Evolutionary conservation across 306 rosid species (phyloP).

Genomic region (Luffa acutangula): DNA sequence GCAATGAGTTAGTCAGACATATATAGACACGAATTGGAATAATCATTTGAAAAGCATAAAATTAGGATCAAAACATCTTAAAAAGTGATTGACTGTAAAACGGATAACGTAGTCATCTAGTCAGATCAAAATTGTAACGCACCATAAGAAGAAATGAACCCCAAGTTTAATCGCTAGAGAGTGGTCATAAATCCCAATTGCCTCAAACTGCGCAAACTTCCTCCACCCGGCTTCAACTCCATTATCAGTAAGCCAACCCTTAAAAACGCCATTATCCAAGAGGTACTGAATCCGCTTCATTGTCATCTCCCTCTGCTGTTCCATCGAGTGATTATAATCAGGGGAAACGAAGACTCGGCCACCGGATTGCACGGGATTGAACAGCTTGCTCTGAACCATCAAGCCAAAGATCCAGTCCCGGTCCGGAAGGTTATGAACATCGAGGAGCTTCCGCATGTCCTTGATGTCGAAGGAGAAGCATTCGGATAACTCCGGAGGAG

Average conservation of each 20-base stretch:
- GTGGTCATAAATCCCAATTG: slow-evolving; percentile 59
- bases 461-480: slow-evolving; percentile 22
- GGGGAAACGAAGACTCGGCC: slow-evolving; percentile 54
- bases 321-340: slow-evolving; percentile 74
- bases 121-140: not conserved
- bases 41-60: not conserved
- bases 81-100: not conserved
- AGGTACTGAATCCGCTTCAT: slow-evolving; percentile 62
- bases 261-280: slow-evolving; percentile 46
- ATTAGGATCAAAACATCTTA: not conserved
- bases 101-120: not conserved
- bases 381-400: slow-evolving; percentile 51
- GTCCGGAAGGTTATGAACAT: slow-evolving; percentile 55
- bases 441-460: slow-evolving; percentile 59
- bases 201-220: slow-evolving; percentile 50
- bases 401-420: slow-evolving; percentile 67
- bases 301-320: slow-evolving; percentile 72
- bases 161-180: slow-evolving; percentile 77
- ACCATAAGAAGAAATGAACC: slow-evolving; percentile 71
- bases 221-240: slow-evolving; percentile 43
- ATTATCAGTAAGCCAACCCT: slow-evolving; percentile 55
- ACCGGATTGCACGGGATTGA: slow-evolving; percentile 37
- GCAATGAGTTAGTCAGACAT: not conserved
- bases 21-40: not conserved
- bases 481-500: slow-evolving; percentile 39